Percentiles rank a stretch among this genome's conserved stretches.
Conservation (phyloP, 2,329 filamentous ascomycete species). For the Monilinia vaccinii-corymbosi region DNA sequence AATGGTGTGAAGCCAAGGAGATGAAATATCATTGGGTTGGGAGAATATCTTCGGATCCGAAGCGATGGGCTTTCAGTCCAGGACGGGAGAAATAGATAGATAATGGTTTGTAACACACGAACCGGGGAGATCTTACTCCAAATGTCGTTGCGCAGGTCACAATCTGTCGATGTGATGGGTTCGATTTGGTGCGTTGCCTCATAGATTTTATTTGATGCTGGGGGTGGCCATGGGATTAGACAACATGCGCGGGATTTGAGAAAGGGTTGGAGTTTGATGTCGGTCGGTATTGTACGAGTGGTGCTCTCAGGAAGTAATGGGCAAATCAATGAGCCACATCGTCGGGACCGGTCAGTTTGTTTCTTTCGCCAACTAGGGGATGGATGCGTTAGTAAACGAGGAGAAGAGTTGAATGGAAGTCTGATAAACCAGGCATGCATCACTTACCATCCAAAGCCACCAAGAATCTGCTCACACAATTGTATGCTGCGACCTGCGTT, state of each 20-base stretch:
- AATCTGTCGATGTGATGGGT: neutral
- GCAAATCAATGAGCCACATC: constrained; percentile 2
- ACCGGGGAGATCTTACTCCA: neutral
- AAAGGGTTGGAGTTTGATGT: neutral
- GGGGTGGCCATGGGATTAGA: neutral
- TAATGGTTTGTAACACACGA: neutral
- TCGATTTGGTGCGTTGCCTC: neutral
- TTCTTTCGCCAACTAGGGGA: constrained; percentile 27
- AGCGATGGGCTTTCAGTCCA: neutral
- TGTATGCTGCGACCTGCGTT: constrained; percentile 59
- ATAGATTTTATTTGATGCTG: neutral
- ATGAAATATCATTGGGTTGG: neutral
- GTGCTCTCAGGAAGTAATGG: neutral
- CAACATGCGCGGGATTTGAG: neutral
- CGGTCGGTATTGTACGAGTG: neutral
- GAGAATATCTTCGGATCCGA: neutral
- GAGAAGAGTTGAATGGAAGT: no score
- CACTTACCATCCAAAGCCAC: constrained; percentile 68
- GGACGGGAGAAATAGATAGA: neutral
- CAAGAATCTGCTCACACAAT: constrained; percentile 76
- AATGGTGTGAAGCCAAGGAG: neutral
- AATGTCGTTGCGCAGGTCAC: neutral
- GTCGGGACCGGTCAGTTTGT: constrained; percentile 17
- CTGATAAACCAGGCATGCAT: no score
- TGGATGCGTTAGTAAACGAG: neutral